Conservation (phyloP, 805 yeast genomes). For the Suhomyces sp. region DNA sequence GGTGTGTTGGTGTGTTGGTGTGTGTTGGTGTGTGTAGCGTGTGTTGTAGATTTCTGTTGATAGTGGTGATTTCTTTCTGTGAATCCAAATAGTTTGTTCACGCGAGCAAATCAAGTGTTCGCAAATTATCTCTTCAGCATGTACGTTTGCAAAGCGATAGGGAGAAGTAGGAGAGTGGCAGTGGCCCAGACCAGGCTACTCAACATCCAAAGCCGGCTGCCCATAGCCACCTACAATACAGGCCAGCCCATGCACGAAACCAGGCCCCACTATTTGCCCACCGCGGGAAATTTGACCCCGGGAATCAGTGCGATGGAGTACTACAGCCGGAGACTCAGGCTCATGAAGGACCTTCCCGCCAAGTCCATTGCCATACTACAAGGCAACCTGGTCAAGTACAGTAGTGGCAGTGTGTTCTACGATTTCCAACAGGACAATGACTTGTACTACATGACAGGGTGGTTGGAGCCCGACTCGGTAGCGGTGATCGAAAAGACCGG, state of each 20-base stretch:
- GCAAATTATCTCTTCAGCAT: not conserved
- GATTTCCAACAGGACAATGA: conserved; percentile 92
- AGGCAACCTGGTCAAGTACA: conserved; percentile 69
- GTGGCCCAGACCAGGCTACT: not conserved
- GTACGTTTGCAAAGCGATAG: not conserved
- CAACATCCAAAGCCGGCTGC: conserved; percentile 16
- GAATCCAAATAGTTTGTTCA: too few species aligned
- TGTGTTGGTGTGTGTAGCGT: too few species aligned
- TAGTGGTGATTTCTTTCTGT: too few species aligned
- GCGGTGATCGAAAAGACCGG: conserved; percentile 62
- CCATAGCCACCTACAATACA: conserved; percentile 38
- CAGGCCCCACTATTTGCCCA: conserved; percentile 66
- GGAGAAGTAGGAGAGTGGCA: not conserved
- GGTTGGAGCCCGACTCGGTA: conserved; percentile 85
- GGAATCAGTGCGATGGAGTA: conserved; percentile 86
- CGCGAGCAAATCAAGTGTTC: not conserved
- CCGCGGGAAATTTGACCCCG: conserved; percentile 79
- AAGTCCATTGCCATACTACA: conserved; percentile 69
- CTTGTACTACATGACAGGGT: conserved; percentile 82
- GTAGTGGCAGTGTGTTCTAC: conserved; percentile 89
- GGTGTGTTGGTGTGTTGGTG: too few species aligned
- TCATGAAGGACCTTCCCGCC: conserved; percentile 57
- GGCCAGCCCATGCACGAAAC: conserved; percentile 92
- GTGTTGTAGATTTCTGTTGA: too few species aligned
- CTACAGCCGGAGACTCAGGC: conserved; percentile 60